Evolutionary conservation across 2,329 filamentous ascomycete genomes (phyloP), one percentile per base, ranked within the genome.

Genomic region (Paraconiothyrium brasiliense): DNA sequence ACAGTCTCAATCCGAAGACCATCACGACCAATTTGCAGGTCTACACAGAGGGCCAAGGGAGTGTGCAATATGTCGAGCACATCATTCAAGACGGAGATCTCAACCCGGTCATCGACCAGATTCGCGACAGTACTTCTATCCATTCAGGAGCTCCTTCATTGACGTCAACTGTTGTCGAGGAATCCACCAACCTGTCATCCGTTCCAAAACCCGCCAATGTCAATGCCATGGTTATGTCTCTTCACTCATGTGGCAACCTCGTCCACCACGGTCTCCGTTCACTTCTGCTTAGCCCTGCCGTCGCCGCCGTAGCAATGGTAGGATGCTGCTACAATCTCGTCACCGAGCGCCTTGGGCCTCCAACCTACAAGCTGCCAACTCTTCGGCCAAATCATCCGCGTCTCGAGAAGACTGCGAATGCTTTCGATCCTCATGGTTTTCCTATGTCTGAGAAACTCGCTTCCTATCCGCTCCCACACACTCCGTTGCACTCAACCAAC

Each of bases 291-390:
- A 98, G 97, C 74, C 90, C 91, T 0, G 87, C 89, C 4, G 94
- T 98, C 58, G 88, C 89, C 35, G 93, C 93, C n/a, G 90, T 98
- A 24, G 94, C 94, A 60, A 94, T 99, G 75, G 93, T 99, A 62
- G 95, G 95, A 50, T 99, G 95, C 83, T 99, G 95, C 84, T 98
- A 99, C 84, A 99, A 99, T 72, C 87, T 98, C 6, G 83, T 98
- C 69, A 97, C 94, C 0, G 95, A 98, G 79, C 89, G 92, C 60
- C 86, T 97, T 13, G 92, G 92, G 0, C 92, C 93, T 1, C 91
- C 93, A 20, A 93, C 92, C 0, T 94, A 92, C 83, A 97, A 97
- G 77, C 85, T 92, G 22, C 90, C 93, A 1, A 87, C 88, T 52
- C 85, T 94, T 39, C 90, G 93, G 9, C 90, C 92, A 71, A 90